Percentiles rank a stretch among this genome's conserved stretches.
Evolutionary conservation across 2,329 filamentous ascomycete species (phyloP).

Genomic region (Ophiostoma sp.): DNA sequence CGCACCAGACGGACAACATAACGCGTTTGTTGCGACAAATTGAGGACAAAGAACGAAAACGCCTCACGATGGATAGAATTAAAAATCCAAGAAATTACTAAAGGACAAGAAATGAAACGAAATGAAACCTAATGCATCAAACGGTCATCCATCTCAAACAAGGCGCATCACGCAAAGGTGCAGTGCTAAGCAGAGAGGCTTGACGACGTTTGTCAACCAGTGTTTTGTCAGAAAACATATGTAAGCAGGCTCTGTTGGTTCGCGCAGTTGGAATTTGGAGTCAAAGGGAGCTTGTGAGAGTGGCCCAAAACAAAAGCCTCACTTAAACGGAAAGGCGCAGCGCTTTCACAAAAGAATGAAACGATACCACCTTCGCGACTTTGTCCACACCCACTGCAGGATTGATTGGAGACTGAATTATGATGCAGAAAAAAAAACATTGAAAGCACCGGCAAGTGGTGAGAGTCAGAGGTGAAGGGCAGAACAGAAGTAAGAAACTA

Average conservation of each 20-base stretch:
- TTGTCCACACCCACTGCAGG: neutral
- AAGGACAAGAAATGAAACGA: neutral
- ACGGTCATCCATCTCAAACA: neutral
- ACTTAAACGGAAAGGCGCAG: neutral
- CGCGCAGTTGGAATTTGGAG: neutral
- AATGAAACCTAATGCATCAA: neutral
- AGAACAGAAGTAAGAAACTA: slow-evolving; percentile 8
- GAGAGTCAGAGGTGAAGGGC: neutral
- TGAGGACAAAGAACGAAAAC: neutral
- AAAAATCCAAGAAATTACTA: neutral
- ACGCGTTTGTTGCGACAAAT: neutral
- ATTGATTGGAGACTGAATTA: too few relatives aligned
- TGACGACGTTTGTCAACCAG: slow-evolving; percentile 9
- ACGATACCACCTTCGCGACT: neutral
- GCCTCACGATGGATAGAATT: neutral
- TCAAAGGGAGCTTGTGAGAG: neutral
- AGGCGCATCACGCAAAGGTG: neutral
- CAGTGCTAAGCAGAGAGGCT: neutral
- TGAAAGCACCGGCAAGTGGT: neutral
- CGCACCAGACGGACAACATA: neutral
- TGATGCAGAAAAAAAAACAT: neutral
- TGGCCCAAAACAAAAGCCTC: neutral
- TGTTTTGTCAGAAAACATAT: slow-evolving; percentile 14
- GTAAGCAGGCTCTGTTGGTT: neutral
- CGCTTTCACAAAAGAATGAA: neutral